A percentile compares a stretch with the other conserved stretches of the same genome.
phyloP scores from a whole-genome alignment of 352 stramenopile genomes.

The Phytopythium delawarense region DNA sequence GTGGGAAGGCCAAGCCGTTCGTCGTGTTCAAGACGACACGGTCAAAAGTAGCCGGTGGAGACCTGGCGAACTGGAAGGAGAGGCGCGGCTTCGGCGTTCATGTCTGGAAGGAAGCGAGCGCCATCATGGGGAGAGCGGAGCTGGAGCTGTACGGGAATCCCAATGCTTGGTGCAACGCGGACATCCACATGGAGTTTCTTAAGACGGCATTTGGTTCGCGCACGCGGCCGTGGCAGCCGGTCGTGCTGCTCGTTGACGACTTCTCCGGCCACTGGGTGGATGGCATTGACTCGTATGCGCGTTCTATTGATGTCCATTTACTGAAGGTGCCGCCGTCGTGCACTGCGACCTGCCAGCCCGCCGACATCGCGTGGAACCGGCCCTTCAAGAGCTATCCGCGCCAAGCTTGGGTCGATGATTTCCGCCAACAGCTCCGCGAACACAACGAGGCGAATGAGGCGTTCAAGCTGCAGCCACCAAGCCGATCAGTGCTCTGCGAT shows the following conservation, averaged over 20 bases:
- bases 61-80: neutral
- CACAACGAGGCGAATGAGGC: neutral
- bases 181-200: slow-evolving; percentile 8
- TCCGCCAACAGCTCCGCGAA: neutral
- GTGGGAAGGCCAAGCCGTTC: neutral
- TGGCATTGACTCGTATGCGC: slow-evolving; percentile 6
- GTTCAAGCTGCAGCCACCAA: slow-evolving; percentile 3
- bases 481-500: neutral
- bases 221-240: slow-evolving; percentile 4
- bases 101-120: slow-evolving; percentile 3
- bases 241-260: slow-evolving; percentile 12
- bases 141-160: slow-evolving; percentile 5
- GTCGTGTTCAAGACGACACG: neutral
- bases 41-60: neutral
- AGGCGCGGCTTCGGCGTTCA: neutral
- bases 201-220: slow-evolving; percentile 11
- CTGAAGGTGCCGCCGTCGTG: slow-evolving; percentile 7
- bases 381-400: slow-evolving; percentile 6
- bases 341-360: slow-evolving; percentile 10
- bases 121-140: neutral
- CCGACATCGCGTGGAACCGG: slow-evolving; percentile 12
- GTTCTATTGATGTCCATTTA: slow-evolving; percentile 1
- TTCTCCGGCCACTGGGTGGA: slow-evolving; percentile 14
- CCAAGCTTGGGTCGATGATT: neutral
- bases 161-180: slow-evolving; percentile 6